Evolutionary conservation across 2,329 filamentous ascomycete species (phyloP), one percentile per base, ranked within the genome.

Genomic region (Diaporthe helianthi): DNA sequence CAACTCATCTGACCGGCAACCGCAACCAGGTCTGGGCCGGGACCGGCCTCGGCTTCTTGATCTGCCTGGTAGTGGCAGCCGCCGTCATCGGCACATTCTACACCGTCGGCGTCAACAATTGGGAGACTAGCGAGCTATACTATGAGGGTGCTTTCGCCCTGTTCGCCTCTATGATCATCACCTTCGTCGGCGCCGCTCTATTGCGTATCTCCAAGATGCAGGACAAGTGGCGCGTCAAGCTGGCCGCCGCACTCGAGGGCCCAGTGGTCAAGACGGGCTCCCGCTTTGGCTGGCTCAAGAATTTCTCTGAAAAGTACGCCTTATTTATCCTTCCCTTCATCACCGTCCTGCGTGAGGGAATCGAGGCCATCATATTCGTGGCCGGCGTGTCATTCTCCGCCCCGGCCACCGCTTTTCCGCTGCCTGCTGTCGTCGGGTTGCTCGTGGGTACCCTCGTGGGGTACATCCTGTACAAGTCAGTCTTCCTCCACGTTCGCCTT

Each of bases 301-400:
- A 81, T 54, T 92, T 87, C 83, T 82, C 83, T 17, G 88, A 92
- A 78, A 92, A 91, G 76, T 93, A 94, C 75, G 88, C 89, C 70
- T 90, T 94, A 87, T 93, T 94, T 76, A 78, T 93, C 51, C 82
- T 95, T 51, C 92, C 92, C 0, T 93, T 94, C 78, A 85, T 95
- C 76, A 95, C 92, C 0, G 90, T 93, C 7, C 81, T 94, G 22
- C 83, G 92, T 26, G 92, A 94, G 77, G 92, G 92, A 4, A 85
- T 94, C 17, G 92, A 94, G 76, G 91, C 90, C 0, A 88, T 94
- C 17, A 85, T 94, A n/a, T 94, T 93, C 79, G 88, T 94, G 55
- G 91, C 90, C 44, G 92, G 92, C 36, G 92, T 94, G 5, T 88
- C 89, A 5, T 85, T 94, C 33, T 86, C 88, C 1, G 80, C 89